Evolutionary conservation across 257 asterid genomes (phyloP).

Genomic region (Solanum phureja): DNA sequence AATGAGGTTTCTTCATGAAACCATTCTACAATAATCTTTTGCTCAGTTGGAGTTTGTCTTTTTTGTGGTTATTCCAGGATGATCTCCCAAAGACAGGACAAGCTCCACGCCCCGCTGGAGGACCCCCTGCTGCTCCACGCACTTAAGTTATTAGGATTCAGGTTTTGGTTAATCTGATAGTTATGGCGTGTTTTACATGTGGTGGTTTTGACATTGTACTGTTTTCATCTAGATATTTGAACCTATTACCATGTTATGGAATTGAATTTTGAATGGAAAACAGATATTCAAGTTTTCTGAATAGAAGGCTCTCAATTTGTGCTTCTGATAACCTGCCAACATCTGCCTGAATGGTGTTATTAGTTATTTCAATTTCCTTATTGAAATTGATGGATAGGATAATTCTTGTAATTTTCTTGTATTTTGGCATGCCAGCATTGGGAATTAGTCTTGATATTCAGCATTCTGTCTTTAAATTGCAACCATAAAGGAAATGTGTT

Average conservation of each 20-base stretch:
- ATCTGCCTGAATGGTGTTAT: background rate
- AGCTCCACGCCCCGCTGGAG: slow-evolving; percentile 48
- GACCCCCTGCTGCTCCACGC: slow-evolving; percentile 41
- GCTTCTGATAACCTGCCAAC: background rate
- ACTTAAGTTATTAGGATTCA: slow-evolving; percentile 7
- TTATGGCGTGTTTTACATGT: background rate
- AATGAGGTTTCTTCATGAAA: background rate
- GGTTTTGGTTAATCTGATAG: background rate
- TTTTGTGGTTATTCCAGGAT: slow-evolving; percentile 26
- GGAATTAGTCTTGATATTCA: background rate
- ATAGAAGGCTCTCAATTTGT: background rate
- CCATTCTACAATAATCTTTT: background rate
- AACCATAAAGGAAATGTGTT: background rate
- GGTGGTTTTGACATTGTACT: background rate
- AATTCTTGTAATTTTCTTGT: background rate
- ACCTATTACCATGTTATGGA: background rate
- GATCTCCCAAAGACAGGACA: slow-evolving; percentile 53
- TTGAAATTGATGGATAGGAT: background rate
- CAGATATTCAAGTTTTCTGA: background rate
- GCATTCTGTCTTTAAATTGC: background rate
- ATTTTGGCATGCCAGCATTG: background rate
- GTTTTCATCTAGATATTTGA: background rate
- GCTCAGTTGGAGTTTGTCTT: background rate
- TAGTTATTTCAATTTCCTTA: background rate
- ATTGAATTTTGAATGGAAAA: background rate